These are phyloP conservation scores for Lindgomyces ingoldianus DNA, from an alignment of 495 filamentous ascomycete species.

Conservation along the genomic window DNA sequence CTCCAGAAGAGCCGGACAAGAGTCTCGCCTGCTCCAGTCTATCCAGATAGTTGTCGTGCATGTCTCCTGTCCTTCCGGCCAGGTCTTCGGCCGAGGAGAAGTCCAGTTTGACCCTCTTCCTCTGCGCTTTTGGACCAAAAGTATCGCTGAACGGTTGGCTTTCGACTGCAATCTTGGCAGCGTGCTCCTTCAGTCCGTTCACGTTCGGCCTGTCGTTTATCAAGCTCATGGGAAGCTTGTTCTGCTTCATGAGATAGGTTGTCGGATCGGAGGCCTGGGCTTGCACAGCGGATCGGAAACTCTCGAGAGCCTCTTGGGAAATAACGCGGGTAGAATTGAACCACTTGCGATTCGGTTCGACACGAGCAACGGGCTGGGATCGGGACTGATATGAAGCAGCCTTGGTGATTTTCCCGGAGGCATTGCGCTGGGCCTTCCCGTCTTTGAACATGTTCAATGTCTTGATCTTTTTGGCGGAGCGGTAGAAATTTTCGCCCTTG, in stretches of 20 bases:
- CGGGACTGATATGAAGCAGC: conserved; percentile 81
- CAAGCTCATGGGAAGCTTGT: conserved; percentile 87
- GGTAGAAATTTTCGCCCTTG: conserved; percentile 97
- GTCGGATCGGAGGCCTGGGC: conserved; percentile 90
- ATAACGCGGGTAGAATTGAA: conserved; percentile 74
- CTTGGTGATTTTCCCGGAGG: conserved; percentile 72
- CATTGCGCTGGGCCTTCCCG: conserved; percentile 73
- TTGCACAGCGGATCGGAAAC: conserved; percentile 90
- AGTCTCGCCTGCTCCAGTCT: conserved; percentile 71
- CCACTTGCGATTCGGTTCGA: conserved; percentile 93
- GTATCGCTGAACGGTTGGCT: conserved; percentile 81
- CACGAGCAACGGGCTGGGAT: conserved; percentile 76
- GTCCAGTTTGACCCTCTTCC: conserved; percentile 86
- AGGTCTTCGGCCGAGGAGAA: conserved; percentile 80
- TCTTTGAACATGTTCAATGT: conserved; percentile 84
- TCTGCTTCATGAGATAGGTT: conserved; percentile 85
- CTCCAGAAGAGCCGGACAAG: conserved; percentile 66
- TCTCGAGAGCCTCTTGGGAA: conserved; percentile 67
- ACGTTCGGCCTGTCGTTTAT: conserved; percentile 65
- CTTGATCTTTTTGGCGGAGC: conserved; percentile 86
- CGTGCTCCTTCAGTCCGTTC: conserved; percentile 87
- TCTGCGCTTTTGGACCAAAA: conserved; percentile 89
- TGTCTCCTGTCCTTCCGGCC: conserved; percentile 72
- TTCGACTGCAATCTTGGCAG: conserved; percentile 92
- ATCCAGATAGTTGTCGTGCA: conserved; percentile 76